phyloP scores from a whole-genome alignment of 495 filamentous ascomycete species.

The Stereocaulon alpinum region DNA sequence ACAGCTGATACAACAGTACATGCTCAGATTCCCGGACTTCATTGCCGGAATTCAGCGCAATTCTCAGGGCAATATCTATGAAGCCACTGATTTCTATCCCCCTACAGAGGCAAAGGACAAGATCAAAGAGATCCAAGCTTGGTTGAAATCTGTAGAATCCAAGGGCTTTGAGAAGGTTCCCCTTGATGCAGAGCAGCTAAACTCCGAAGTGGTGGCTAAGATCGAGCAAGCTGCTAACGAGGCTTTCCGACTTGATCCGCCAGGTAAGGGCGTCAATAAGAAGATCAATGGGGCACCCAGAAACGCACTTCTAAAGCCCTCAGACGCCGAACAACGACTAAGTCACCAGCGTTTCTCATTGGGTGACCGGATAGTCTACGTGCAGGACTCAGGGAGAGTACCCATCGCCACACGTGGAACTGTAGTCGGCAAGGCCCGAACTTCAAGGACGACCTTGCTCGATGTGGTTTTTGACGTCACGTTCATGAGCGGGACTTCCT shows the following conservation, averaged over 20 bases:
- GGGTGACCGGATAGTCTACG: slow-evolving; percentile 88
- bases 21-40: slow-evolving; percentile 90
- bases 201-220: slow-evolving; percentile 73
- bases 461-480: slow-evolving; percentile 89
- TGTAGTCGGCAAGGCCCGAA: slow-evolving; percentile 82
- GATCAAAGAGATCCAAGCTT: slow-evolving; percentile 79
- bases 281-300: slow-evolving; percentile 72
- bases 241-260: slow-evolving; percentile 39
- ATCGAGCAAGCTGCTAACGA: slow-evolving; percentile 70
- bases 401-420: slow-evolving; percentile 89
- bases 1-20: slow-evolving; percentile 71
- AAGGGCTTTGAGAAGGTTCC: slow-evolving; percentile 90
- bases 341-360: slow-evolving; percentile 74
- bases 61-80: slow-evolving; percentile 59
- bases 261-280: slow-evolving; percentile 33
- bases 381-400: slow-evolving; percentile 85
- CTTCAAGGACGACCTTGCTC: slow-evolving; percentile 65
- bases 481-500: slow-evolving; percentile 91
- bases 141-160: slow-evolving; percentile 81
- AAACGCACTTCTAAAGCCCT: slow-evolving; percentile 76
- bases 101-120: slow-evolving; percentile 51
- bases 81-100: slow-evolving; percentile 80
- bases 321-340: slow-evolving; percentile 83
- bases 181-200: slow-evolving; percentile 88
- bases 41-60: slow-evolving; percentile 75